Evolutionary conservation across 352 stramenopile species (phyloP), one percentile per base, ranked within the genome.

Genomic region (Pythium vanterpoolii): DNA sequence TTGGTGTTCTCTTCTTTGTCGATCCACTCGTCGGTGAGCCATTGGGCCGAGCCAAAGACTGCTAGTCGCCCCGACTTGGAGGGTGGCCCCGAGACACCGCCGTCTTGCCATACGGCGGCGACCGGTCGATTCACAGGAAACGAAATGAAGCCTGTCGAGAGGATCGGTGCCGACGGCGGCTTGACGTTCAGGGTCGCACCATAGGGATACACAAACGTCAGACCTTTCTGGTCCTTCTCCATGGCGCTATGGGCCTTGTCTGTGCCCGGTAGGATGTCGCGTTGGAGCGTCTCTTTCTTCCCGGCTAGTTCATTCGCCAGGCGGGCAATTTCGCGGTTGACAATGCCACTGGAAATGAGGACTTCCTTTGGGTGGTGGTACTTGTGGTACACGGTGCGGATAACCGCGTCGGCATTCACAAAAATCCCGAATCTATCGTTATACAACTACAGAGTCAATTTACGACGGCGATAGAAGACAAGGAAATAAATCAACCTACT

Each of bases 341-440:
- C 78, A 36, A 99, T 82, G 47, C 95, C 95, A 54, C 96, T 97
- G 1, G 87, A 93, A 28, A 99, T 95, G 52, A 98, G 83, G 21
- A 96, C 93, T 68, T 99, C 94, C 61, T 98, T 98, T 1, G 96
- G 96, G 61, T 99, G 96, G 40, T 98, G 80, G 62, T 98, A 99
- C 70, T 98, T 98, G 77, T 98, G 90, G 68, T 98, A 98, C 24
- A 97, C 89, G 13, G 89, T 96, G 42, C 95, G 77, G 30, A 97
- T 92, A 5, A 98, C 90, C 16, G 76, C 82, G 60, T 98, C 93
- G 19, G 76, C 68, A 48, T 96, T 95, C 48, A 95, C 70, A 46
- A 81, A 88, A 47, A 96, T 95, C n/a, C 87, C 87, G 43, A 82
- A 93, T 52, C 83, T 93, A 33, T n/a, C n/a, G 3, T 13, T 10